Conservation (phyloP, 2,329 filamentous ascomycete genomes). For the Teratosphaeria viscida region DNA sequence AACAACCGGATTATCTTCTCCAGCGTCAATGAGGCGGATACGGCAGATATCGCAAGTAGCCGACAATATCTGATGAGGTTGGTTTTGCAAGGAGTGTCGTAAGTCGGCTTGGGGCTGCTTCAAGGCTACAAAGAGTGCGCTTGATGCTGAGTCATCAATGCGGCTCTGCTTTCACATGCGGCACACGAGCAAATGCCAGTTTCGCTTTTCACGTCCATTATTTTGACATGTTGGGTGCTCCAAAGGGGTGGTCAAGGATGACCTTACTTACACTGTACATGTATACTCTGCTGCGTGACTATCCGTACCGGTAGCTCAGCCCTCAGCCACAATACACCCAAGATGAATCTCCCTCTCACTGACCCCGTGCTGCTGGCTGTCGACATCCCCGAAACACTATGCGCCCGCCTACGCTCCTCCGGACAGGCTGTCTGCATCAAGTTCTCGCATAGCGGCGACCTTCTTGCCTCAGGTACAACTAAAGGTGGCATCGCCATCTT, state of each 20-base stretch:
- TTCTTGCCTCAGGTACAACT: slow-evolving; percentile 78
- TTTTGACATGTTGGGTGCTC: background rate
- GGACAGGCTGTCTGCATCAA: slow-evolving; percentile 59
- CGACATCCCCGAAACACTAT: slow-evolving; percentile 86
- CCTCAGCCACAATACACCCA: background rate
- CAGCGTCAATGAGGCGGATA: slow-evolving; percentile 6
- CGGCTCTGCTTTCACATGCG: background rate
- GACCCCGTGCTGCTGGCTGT: slow-evolving; percentile 62
- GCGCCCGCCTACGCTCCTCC: slow-evolving; percentile 65
- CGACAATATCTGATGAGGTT: slow-evolving; percentile 20
- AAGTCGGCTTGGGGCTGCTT: slow-evolving; percentile 6
- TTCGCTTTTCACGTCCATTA: background rate
- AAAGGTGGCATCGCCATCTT: slow-evolving; percentile 94
- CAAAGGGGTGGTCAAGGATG: background rate
- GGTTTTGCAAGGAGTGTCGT: slow-evolving; percentile 9
- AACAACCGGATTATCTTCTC: slow-evolving; percentile 7
- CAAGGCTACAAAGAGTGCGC: background rate
- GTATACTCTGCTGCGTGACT: background rate
- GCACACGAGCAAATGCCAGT: background rate
- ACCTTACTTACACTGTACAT: background rate
- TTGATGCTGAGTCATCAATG: background rate
- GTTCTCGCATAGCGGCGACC: slow-evolving; percentile 91
- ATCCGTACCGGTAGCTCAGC: background rate
- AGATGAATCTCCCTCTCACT: slow-evolving; percentile 45
- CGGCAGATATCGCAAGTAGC: slow-evolving; percentile 20